Evolutionary conservation across 225 moss, liverwort and hornwort species (phyloP).

Genomic region (Marchantia paleacea): DNA sequence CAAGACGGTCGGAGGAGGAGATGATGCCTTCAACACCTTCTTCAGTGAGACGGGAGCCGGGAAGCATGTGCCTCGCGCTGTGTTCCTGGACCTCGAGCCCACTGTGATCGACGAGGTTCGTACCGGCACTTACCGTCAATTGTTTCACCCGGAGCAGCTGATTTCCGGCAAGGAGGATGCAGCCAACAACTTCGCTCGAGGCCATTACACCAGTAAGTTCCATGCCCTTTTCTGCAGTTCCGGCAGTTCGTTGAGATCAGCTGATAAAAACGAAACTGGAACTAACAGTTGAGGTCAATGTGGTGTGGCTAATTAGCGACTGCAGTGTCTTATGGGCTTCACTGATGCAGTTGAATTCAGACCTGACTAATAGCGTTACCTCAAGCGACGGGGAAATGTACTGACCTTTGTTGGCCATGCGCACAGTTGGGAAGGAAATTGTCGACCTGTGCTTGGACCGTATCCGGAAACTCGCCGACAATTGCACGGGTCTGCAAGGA

Average conservation of each 20-base stretch:
- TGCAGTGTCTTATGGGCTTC: too few species aligned
- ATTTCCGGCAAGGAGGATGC: slow-evolving; percentile 46
- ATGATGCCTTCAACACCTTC: slow-evolving; percentile 44
- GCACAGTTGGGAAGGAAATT: slow-evolving; percentile 42
- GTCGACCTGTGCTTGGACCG: slow-evolving; percentile 43
- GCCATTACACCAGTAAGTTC: slow-evolving; percentile 40
- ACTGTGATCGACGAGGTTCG: slow-evolving; percentile 43
- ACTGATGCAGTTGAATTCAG: too few species aligned
- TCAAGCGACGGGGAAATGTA: too few species aligned
- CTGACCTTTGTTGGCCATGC: background rate
- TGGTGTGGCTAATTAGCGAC: too few species aligned
- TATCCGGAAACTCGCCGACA: slow-evolving; percentile 36
- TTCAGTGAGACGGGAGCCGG: slow-evolving; percentile 44
- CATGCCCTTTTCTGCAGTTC: background rate
- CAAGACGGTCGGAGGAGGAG: slow-evolving; percentile 33
- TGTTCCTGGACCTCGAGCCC: slow-evolving; percentile 40
- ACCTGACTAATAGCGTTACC: too few species aligned
- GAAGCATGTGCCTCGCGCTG: slow-evolving; percentile 38
- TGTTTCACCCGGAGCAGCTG: slow-evolving; percentile 42
- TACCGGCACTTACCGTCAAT: slow-evolving; percentile 39
- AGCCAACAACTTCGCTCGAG: slow-evolving; percentile 47
- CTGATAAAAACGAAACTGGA: too few species aligned
- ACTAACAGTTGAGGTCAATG: too few species aligned
- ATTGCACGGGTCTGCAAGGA: slow-evolving; percentile 42
- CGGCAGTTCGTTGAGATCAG: too few species aligned